Evolutionary conservation across 352 stramenopile species (phyloP).

Genomic region (Phytopythium sindhum): DNA sequence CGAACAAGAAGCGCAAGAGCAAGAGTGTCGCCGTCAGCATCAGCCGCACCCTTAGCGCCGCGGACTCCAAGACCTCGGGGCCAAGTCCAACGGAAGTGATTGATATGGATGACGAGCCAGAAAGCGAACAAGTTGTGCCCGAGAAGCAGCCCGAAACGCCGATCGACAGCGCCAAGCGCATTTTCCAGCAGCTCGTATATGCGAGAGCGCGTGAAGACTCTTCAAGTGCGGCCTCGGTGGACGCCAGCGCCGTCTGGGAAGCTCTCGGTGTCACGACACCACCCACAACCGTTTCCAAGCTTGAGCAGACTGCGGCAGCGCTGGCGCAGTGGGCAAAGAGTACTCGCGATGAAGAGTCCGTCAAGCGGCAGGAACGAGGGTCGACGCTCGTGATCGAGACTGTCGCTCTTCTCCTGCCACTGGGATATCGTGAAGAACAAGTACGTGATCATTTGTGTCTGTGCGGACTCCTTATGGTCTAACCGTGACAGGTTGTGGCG

Average conservation of each 20-base stretch:
- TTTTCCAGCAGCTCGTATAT: not conserved
- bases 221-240: not conserved
- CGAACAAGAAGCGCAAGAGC: not conserved
- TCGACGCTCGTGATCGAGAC: not conserved
- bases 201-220: not conserved
- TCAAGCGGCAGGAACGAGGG: not conserved
- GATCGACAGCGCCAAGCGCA: not conserved
- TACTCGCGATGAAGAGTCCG: not conserved
- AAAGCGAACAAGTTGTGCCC: not conserved
- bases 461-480: not conserved
- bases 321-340: not conserved
- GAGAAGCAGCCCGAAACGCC: not conserved
- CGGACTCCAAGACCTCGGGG: no score
- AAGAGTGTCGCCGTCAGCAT: not conserved
- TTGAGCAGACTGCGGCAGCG: not conserved
- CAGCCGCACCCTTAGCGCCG: not conserved
- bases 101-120: not conserved
- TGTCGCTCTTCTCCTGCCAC: not conserved
- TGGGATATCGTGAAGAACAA: not conserved
- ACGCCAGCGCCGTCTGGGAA: not conserved
- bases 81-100: not conserved
- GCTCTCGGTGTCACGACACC: not conserved
- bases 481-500: no score
- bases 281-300: not conserved
- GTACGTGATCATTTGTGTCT: not conserved